Percentiles rank a stretch among this genome's conserved stretches.
Conservation (phyloP, 345 rosid genomes). For the Salix koriyanagi region DNA sequence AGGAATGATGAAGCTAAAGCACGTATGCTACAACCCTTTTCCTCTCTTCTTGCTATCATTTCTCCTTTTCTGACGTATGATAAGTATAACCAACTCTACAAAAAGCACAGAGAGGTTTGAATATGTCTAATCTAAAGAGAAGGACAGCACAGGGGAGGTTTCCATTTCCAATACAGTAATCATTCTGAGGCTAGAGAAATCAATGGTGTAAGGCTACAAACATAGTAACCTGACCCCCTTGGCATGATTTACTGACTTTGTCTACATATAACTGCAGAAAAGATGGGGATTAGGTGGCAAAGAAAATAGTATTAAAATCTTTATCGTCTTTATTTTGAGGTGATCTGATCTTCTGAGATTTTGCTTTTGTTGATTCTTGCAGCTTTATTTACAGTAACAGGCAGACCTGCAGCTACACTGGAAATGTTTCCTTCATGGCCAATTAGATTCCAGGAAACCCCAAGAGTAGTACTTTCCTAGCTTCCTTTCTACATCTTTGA, state of each 20-base stretch:
- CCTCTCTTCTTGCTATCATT: slow-evolving; percentile 17
- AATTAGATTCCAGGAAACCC: slow-evolving; percentile 92
- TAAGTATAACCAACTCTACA: slow-evolving; percentile 43
- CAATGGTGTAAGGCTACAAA: slow-evolving; percentile 72
- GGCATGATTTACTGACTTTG: slow-evolving; percentile 37
- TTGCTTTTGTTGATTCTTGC: slow-evolving; percentile 29
- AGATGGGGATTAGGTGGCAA: slow-evolving; percentile 23
- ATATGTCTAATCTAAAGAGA: slow-evolving; percentile 36
- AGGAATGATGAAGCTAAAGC: slow-evolving; percentile 77
- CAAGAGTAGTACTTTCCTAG: slow-evolving; percentile 52
- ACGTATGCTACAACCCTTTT: slow-evolving; percentile 38
- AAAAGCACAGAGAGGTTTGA: slow-evolving; percentile 32
- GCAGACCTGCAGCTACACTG: slow-evolving; percentile 92
- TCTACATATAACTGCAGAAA: slow-evolving; percentile 31
- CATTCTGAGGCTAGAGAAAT: slow-evolving; percentile 49
- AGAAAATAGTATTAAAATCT: slow-evolving; percentile 6
- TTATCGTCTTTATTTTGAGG: slow-evolving; percentile 18
- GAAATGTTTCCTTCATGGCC: slow-evolving; percentile 99
- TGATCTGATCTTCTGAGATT: slow-evolving; percentile 44
- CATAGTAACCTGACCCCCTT: slow-evolving; percentile 44
- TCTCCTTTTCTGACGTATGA: slow-evolving; percentile 54
- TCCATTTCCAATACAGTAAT: slow-evolving; percentile 57
- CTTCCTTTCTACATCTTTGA: slow-evolving; percentile 45
- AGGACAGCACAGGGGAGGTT: slow-evolving; percentile 27
- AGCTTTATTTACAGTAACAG: slow-evolving; percentile 63